These are phyloP conservation scores for Cladophialophora psammophila DNA, from an alignment of 2,329 filamentous ascomycete genomes.

Conservation along the genomic window DNA sequence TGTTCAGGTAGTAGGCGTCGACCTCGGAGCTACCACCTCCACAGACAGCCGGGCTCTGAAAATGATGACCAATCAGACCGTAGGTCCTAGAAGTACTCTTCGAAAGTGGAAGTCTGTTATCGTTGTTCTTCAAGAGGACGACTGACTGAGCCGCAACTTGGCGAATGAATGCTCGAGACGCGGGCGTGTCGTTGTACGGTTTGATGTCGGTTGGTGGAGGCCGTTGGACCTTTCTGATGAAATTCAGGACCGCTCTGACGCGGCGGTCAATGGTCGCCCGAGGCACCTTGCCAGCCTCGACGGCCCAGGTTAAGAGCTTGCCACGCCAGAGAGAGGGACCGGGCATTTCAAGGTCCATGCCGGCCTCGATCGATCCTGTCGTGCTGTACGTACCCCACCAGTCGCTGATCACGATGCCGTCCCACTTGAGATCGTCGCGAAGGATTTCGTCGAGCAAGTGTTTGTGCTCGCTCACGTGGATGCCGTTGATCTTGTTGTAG, in stretches of 20 bases:
- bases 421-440: constrained; percentile 54
- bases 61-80: constrained; percentile 60
- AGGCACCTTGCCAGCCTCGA: constrained; percentile 44
- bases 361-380: constrained; percentile 39
- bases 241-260: constrained; percentile 45
- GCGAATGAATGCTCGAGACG: constrained; percentile 71
- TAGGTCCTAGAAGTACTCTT: constrained; percentile 37
- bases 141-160: constrained; percentile 72
- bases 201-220: constrained; percentile 49
- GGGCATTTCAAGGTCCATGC: constrained; percentile 43
- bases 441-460: constrained; percentile 51
- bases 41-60: constrained; percentile 56
- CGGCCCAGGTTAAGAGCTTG: constrained; percentile 47
- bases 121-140: constrained; percentile 76
- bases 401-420: constrained; percentile 55
- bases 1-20: constrained; percentile 52
- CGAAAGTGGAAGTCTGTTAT: constrained; percentile 64
- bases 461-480: constrained; percentile 50
- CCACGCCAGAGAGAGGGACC: constrained; percentile 36
- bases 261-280: constrained; percentile 42
- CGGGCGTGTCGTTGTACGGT: constrained; percentile 59
- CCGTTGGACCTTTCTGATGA: constrained; percentile 42
- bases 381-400: constrained; percentile 47
- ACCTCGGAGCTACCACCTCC: constrained; percentile 70
- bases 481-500: constrained; percentile 64